phyloP scores from a whole-genome alignment of 2,329 filamentous ascomycete species.

The Davidsoniella eucalypti region DNA sequence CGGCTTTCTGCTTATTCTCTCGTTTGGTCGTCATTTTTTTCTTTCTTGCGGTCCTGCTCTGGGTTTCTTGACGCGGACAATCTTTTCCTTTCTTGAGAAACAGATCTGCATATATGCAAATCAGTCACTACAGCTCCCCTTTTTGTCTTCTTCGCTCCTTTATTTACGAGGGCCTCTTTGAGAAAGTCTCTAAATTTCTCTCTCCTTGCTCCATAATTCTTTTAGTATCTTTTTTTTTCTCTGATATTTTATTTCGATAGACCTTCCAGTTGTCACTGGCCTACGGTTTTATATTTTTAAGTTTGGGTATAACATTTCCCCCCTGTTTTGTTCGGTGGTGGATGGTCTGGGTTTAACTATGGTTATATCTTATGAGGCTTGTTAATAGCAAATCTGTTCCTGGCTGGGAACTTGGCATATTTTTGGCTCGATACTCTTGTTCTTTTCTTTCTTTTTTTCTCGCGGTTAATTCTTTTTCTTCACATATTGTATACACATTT shows the following conservation, averaged over 20 bases:
- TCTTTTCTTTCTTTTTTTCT: neutral
- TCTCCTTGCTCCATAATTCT: neutral
- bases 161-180: neutral
- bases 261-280: constrained; percentile 1
- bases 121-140: too few species aligned
- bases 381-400: neutral
- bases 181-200: neutral
- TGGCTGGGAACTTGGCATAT: neutral
- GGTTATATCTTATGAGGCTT: constrained; percentile 4
- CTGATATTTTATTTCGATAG: neutral
- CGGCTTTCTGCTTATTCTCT: neutral
- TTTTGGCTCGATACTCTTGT: neutral
- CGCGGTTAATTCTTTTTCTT: neutral
- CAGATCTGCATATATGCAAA: too few species aligned
- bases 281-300: neutral
- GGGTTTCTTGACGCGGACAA: too few species aligned
- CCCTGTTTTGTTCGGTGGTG: neutral
- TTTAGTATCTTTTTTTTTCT: neutral
- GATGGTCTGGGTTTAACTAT: neutral
- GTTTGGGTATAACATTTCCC: neutral
- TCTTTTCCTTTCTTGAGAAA: too few species aligned
- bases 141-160: too few species aligned
- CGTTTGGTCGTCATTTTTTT: neutral
- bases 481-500: neutral
- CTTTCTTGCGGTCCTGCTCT: neutral